Evolutionary conservation across 345 rosid species (phyloP), one percentile per base, ranked within the genome.

Genomic region (Litchi chinensis): DNA sequence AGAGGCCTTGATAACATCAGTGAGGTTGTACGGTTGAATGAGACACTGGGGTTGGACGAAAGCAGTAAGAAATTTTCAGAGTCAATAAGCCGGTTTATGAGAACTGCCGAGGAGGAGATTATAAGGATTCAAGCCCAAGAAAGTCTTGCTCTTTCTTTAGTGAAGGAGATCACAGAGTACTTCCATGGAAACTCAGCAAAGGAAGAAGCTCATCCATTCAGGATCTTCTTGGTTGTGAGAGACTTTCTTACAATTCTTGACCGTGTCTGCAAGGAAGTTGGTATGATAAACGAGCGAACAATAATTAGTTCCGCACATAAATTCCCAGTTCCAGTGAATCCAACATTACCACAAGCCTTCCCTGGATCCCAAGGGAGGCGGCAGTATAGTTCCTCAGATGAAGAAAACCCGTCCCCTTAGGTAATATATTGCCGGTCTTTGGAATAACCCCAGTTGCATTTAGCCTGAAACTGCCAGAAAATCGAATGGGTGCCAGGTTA

Each of bases 101-200:
- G 85, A 83, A 85, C 63, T 81, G 93, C 96, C 0, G 94, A 93
- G 78, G 98, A 90, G 79, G 98, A 97, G 80, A 91, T 94, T 37
- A 82, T 89, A 70, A 90, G 91, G 85, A 90, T 97, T 86, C 98
- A 91, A 81, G 97, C 99, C 40, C 95, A 87, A 69, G 99, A 94
- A 82, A 97, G 97, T 11, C 93, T 92, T 56, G 93, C 97, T 10
- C 77, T 93, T 57, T 93, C 98, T 6, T 82, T 97, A 1, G 98
- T 94, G 68, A 97, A 97, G 82, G 99, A 97, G 69, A 94, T 94
- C 73, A 97, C 99, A 2, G 99, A 94, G 82, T 97, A 94, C 83
- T 97, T 97, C 89, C 99, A 97, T 52, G 99, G 99, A 18, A 90
- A 95, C 89, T 97, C 99, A n/a, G 95, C 98, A 0, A 94, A 90